Base-by-base conservation (phyloP, 352 stramenopile genomes). In the Phytopythium delawarense region DNA sequence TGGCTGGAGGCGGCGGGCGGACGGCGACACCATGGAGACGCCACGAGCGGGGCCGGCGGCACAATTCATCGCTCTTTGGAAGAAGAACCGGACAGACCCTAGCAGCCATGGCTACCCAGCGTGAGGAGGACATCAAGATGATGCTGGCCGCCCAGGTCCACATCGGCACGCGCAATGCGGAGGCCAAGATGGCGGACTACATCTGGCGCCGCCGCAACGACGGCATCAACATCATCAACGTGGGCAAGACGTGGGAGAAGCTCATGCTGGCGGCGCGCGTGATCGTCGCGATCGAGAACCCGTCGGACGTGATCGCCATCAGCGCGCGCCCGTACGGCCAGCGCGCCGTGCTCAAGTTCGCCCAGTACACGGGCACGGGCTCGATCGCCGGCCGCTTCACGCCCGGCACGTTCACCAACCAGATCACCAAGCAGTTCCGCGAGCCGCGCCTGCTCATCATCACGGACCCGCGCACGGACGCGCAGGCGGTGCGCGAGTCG, bases 371-470 rank as follows among this genome's bases (percentile, higher is more conserved):
- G 59, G 98, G 97, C 65, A 85, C 88, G 70, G 79, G 98, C 68
- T 97, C 92, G 64, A 99, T 99, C 82, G 97, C 96, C 60, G 97
- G 97, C 76, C 96, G 97, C 73, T 99, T 99, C 92, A 99, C 98
- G 39, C 97, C 98, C 51, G 98, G 98, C 84, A 99, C 98, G 63
- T 99, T 99, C 84, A 99, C 98, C 40, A 99, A 99, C 88, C 98
- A 99, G 87, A 99, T 99, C 89, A 99, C 98, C 66, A 99, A 99
- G 90, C 97, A 99, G 79, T 99, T 99, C 93, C 91, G 94, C 67
- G 98, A 99, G 87, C 98, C 98, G 63, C 97, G 98, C 70, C 86
- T 99, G 65, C 78, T 99, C 53, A 98, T 99, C 83, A 98, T 99
- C 70, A 99, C 98, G 61, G 98, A 99, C 89, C 97, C 98, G 44